These are phyloP conservation scores for Cicer pinnatifidum DNA, from an alignment of 306 rosid genomes.

Conservation along the genomic window DNA sequence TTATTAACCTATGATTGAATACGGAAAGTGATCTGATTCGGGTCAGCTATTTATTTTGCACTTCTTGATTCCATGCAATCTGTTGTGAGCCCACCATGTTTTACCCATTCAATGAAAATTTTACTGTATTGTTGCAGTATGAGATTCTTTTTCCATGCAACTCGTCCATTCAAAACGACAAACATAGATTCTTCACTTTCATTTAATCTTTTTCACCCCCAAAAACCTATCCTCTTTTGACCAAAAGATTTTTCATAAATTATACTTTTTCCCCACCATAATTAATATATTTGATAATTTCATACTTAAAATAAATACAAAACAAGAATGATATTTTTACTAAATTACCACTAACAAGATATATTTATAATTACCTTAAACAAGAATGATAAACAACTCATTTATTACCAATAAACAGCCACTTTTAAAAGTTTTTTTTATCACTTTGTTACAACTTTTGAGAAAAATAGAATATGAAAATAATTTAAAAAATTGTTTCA, in stretches of 20 bases:
- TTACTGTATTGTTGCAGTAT: slow-evolving; percentile 7
- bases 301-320: too few relatives aligned
- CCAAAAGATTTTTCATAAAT: slow-evolving; percentile 27
- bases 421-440: too few relatives aligned
- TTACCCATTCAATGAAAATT: slow-evolving; percentile 30
- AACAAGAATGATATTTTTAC: too few relatives aligned
- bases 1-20: slow-evolving; percentile 30
- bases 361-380: too few relatives aligned
- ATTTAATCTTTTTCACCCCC: slow-evolving; percentile 14
- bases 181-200: slow-evolving; percentile 20
- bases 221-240: neutral
- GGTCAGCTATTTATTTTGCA: slow-evolving; percentile 21
- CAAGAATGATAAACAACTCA: too few relatives aligned
- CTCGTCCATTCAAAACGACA: slow-evolving; percentile 40
- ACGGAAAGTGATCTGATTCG: neutral
- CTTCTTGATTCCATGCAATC: slow-evolving; percentile 34
- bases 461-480: too few relatives aligned
- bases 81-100: slow-evolving; percentile 20
- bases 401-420: too few relatives aligned
- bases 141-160: slow-evolving; percentile 42
- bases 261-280: neutral
- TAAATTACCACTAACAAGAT: too few relatives aligned
- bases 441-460: too few relatives aligned
- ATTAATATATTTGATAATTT: too few relatives aligned
- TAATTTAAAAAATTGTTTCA: too few relatives aligned